These are phyloP conservation scores for Penicillium sp. DNA, from an alignment of 2,329 filamentous ascomycete genomes.

Conservation along the genomic window DNA sequence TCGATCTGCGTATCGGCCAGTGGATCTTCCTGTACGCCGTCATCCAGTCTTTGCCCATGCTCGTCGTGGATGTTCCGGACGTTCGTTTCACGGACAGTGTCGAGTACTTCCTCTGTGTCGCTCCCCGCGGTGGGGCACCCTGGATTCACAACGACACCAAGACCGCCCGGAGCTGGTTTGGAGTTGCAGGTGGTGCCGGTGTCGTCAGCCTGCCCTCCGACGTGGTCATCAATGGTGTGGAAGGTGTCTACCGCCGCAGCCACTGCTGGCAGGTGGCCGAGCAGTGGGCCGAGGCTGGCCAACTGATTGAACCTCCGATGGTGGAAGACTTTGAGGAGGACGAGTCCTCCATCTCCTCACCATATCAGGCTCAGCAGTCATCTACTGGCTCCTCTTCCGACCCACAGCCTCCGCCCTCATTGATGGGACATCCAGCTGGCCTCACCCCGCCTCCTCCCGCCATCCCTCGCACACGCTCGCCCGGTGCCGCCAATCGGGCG, in stretches of 20 bases:
- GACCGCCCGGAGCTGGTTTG: conserved; percentile 46
- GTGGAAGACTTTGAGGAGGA: conserved; percentile 37
- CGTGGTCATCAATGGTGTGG: conserved; percentile 61
- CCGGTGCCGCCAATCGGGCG: conserved; percentile 26
- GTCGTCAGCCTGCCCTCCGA: conserved; percentile 61
- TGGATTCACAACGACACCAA: conserved; percentile 47
- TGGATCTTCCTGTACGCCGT: conserved; percentile 52
- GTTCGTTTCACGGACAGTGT: conserved; percentile 44
- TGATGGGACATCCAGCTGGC: conserved; percentile 28
- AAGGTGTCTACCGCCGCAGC: conserved; percentile 63
- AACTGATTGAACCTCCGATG: conserved; percentile 31
- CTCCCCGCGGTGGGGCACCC: conserved; percentile 46
- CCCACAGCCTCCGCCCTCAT: conserved; percentile 29
- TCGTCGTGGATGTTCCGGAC: conserved; percentile 48
- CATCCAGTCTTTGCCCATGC: conserved; percentile 47
- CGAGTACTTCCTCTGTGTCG: conserved; percentile 50
- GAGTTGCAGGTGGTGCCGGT: conserved; percentile 58
- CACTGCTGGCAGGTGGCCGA: conserved; percentile 65
- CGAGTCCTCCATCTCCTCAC: conserved; percentile 38
- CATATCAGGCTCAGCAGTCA: conserved; percentile 37
- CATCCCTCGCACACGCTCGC: conserved; percentile 35
- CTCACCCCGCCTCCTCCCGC: conserved; percentile 35
- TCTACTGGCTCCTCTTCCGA: conserved; percentile 37
- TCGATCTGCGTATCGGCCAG: conserved; percentile 47
- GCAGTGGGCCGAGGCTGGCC: conserved; percentile 52